Conservation (phyloP, 176 grass and related monocot species). For the Musa schizocarpa region DNA sequence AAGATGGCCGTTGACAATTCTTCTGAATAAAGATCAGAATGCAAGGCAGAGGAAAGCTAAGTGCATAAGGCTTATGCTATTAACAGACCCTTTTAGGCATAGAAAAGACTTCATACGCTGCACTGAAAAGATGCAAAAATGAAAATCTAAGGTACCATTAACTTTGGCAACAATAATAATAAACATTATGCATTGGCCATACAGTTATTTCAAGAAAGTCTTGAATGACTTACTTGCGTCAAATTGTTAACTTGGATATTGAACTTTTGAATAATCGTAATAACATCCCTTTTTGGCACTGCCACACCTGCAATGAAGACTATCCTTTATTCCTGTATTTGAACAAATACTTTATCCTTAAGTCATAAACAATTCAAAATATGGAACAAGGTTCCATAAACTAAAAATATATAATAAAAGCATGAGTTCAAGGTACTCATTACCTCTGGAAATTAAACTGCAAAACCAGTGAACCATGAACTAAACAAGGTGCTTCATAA, state of each 20-base stretch:
- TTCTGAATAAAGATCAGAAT: no score
- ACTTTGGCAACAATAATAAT: no score
- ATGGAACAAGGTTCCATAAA: neutral
- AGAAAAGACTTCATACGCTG: neutral
- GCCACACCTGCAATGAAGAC: slow-evolving; percentile 32
- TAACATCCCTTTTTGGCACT: slow-evolving; percentile 54
- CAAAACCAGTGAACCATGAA: neutral
- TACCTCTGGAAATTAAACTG: neutral
- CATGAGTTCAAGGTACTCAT: neutral
- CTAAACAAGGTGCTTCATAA: neutral
- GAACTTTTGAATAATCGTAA: slow-evolving; percentile 67
- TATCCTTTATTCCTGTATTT: neutral
- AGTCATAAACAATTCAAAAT: neutral
- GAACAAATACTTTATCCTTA: neutral
- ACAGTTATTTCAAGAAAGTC: neutral
- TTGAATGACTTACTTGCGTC: slow-evolving; percentile 54
- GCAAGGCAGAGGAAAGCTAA: no score
- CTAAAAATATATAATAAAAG: neutral
- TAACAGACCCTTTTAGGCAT: no score
- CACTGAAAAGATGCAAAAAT: neutral
- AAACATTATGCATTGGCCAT: neutral
- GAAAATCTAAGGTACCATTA: no score
- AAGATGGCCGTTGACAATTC: no score
- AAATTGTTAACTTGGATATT: slow-evolving; percentile 98
- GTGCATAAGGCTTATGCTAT: no score